A percentile compares a stretch with the other conserved stretches of the same genome.
Conservation (phyloP, 495 filamentous ascomycete genomes). For the Xylaria venustula region DNA sequence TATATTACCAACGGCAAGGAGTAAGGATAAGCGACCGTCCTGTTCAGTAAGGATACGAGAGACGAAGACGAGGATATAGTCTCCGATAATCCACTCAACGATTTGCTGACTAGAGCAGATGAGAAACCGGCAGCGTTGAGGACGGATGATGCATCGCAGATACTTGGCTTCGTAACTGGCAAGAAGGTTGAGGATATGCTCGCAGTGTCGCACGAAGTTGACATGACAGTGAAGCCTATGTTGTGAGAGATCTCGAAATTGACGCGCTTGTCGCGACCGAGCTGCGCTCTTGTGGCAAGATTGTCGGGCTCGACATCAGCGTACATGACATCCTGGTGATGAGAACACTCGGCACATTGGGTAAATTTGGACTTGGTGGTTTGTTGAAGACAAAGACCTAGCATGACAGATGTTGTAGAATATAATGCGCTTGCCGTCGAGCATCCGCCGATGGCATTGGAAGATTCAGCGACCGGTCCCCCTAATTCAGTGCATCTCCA, state of each 20-base stretch:
- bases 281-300: slow-evolving; percentile 42
- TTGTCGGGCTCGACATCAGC: slow-evolving; percentile 27
- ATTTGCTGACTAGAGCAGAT: not conserved
- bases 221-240: slow-evolving; percentile 28
- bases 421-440: too few relatives aligned
- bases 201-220: not conserved
- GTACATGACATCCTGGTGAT: slow-evolving; percentile 26
- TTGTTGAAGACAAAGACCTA: too few relatives aligned
- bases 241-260: slow-evolving; percentile 31
- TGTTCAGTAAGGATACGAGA: not conserved
- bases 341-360: slow-evolving; percentile 14
- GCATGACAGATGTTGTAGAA: too few relatives aligned
- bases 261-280: slow-evolving; percentile 49
- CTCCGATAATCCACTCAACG: not conserved
- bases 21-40: not conserved
- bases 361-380: not conserved
- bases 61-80: not conserved
- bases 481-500: too few relatives aligned
- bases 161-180: slow-evolving; percentile 22
- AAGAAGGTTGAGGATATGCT: not conserved
- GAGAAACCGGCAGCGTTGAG: not conserved
- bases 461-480: too few relatives aligned
- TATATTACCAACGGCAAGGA: not conserved
- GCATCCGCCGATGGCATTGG: too few relatives aligned
- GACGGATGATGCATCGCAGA: slow-evolving; percentile 19